Evolutionary conservation across 345 rosid species (phyloP), one percentile per base, ranked within the genome.

Genomic region (Linum usitatissimum): DNA sequence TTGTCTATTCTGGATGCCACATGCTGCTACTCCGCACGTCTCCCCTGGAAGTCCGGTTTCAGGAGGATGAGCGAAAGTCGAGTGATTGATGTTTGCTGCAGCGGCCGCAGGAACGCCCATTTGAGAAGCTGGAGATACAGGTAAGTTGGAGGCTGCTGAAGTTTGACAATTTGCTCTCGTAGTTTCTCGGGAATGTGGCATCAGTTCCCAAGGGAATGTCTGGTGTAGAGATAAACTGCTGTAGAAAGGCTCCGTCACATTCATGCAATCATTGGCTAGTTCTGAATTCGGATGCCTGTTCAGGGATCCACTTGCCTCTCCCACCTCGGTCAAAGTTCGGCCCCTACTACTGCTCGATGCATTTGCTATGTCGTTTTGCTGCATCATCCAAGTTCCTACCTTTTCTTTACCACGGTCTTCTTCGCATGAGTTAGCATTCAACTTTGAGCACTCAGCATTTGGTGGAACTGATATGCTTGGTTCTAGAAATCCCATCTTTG

Each of bases 111-210:
- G 38, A 34, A 34, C 38, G 38, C 5, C 65, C 55, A 23, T 21
- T 21, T 18, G 34, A 55, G 30, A 18, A 49, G 53, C 68, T 51
- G 15, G 67, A 28, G 54, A 18, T 53, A 64, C 59, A 59, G 84
- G 71, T 66, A 74, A 18, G 71, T 71, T 76, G 40, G 75, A 62
- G 28, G 67, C 57, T 38, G 69, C 55, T 53, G 77, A 63, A 59
- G 23, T 48, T 63, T 71, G 86, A 62, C 74, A 79, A 55, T 76
- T 81, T 39, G 68, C 82, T 3, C 79, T 80, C 69, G 80, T 81
- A 71, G 55, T 81, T 73, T 76, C 79, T 77, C 75, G 81, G 59
- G 56, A 65, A 57, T 63, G 68, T 4, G 77, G 71, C 65, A 69
- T 64, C 64, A 65, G 67, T n/a, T 72, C 58, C 75, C 74, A 71